Percentiles rank a stretch among this genome's conserved stretches.
Evolutionary conservation across 2,329 filamentous ascomycete species (phyloP).

Genomic region (Aspergillus udagawae): DNA sequence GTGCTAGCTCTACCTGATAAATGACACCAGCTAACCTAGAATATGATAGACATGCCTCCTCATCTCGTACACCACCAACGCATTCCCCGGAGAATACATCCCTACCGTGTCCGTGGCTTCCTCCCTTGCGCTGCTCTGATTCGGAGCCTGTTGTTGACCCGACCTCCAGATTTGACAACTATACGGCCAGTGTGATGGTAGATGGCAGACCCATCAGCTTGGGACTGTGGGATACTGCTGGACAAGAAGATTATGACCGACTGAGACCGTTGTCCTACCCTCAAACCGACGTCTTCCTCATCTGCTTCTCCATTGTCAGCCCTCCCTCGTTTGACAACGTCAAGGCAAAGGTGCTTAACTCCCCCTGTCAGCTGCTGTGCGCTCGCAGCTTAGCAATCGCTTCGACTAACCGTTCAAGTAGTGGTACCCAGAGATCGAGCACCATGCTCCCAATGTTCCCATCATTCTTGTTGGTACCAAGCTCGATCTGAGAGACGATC

Average conservation of each 20-base stretch:
- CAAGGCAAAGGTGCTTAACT: conserved; percentile 76
- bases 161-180: conserved; percentile 82
- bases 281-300: conserved; percentile 96
- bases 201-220: conserved; percentile 97
- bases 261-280: conserved; percentile 93
- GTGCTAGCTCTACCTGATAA: background rate
- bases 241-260: conserved; percentile 97
- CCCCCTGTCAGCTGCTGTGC: background rate
- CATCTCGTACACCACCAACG: conserved; percentile 99
- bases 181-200: conserved; percentile 98
- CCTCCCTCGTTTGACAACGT: conserved; percentile 98
- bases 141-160: conserved; percentile 16
- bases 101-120: conserved; percentile 67
- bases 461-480: conserved; percentile 98
- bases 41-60: conserved; percentile 84
- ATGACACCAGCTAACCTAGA: background rate
- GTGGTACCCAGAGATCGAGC: conserved; percentile 98
- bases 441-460: conserved; percentile 90
- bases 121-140: conserved; percentile 13
- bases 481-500: conserved; percentile 89
- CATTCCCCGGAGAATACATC: conserved; percentile 99
- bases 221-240: conserved; percentile 96
- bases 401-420: conserved; percentile 36
- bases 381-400: background rate
- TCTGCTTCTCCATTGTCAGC: conserved; percentile 98